A percentile compares a stretch with the other conserved stretches of the same genome.
These are phyloP conservation scores for Coniochaeta sp. DNA, from an alignment of 2,329 filamentous ascomycete genomes.

Conservation along the genomic window DNA sequence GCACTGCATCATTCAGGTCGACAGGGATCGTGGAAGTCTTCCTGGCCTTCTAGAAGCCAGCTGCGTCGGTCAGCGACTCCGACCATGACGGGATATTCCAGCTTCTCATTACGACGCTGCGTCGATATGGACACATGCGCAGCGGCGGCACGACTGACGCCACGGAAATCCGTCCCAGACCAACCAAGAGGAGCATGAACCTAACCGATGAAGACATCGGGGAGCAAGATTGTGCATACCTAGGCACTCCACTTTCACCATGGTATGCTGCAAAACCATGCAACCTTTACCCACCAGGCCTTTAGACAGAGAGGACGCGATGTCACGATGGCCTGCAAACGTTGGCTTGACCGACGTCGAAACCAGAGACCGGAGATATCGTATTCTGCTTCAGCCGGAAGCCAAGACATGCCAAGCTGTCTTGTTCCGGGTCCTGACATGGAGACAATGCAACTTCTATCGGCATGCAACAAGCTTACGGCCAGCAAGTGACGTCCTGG, in stretches of 20 bases:
- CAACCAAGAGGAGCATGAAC: not conserved
- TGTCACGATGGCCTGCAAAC: too few species aligned
- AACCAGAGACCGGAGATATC: not conserved
- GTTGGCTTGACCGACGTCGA: not conserved
- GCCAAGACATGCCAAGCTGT: not conserved
- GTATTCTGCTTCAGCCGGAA: not conserved
- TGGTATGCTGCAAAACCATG: not conserved
- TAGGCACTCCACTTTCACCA: not conserved
- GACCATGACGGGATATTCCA: not conserved
- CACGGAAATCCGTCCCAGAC: not conserved
- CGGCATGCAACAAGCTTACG: not conserved
- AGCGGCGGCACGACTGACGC: not conserved
- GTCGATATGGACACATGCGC: not conserved
- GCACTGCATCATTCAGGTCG: not conserved
- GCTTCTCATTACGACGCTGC: not conserved
- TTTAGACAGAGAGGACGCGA: not conserved
- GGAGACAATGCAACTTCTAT: not conserved
- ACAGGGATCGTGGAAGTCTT: not conserved
- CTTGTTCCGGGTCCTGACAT: not conserved
- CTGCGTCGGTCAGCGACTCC: not conserved
- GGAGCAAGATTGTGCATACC: not conserved
- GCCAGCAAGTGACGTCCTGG: not conserved
- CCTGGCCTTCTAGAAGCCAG: not conserved
- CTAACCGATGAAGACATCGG: not conserved
- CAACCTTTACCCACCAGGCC: not conserved